These are phyloP conservation scores for Nitzschia sp. DNA, from an alignment of 108 stramenopile species.

Conservation along the genomic window DNA sequence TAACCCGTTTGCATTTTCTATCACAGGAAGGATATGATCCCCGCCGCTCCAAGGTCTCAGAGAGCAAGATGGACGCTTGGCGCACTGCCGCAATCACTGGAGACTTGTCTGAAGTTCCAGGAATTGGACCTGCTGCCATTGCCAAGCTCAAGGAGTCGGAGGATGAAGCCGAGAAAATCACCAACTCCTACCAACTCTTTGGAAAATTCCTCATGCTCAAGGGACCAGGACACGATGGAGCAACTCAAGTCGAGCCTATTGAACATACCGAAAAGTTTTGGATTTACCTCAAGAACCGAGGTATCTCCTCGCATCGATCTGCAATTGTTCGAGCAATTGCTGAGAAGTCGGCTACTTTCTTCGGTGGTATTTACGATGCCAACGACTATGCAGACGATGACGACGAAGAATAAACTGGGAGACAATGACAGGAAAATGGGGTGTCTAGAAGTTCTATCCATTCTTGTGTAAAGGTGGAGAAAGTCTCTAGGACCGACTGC, in stretches of 20 bases:
- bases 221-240: slow-evolving; percentile 74
- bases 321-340: slow-evolving; percentile 93
- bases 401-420: slow-evolving; percentile 29
- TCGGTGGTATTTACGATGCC: slow-evolving; percentile 89
- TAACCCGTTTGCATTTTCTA: too few relatives aligned
- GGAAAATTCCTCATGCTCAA: slow-evolving; percentile 93
- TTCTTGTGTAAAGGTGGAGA: too few relatives aligned
- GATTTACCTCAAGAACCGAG: slow-evolving; percentile 84
- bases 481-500: too few relatives aligned
- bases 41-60: slow-evolving; percentile 72
- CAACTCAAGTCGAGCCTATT: slow-evolving; percentile 66
- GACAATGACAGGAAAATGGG: too few relatives aligned
- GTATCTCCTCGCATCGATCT: slow-evolving; percentile 84
- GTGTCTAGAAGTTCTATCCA: too few relatives aligned
- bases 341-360: slow-evolving; percentile 73
- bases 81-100: slow-evolving; percentile 46
- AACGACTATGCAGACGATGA: slow-evolving; percentile 74
- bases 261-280: slow-evolving; percentile 96
- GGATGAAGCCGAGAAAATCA: slow-evolving; percentile 61
- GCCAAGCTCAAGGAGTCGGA: slow-evolving; percentile 61
- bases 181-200: slow-evolving; percentile 83
- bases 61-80: slow-evolving; percentile 58
- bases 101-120: slow-evolving; percentile 79
- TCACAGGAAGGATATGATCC: slow-evolving; percentile 72
- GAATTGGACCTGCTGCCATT: slow-evolving; percentile 84